phyloP scores from a whole-genome alignment of 805 yeast species.

The Monosporozyma aerobia region DNA sequence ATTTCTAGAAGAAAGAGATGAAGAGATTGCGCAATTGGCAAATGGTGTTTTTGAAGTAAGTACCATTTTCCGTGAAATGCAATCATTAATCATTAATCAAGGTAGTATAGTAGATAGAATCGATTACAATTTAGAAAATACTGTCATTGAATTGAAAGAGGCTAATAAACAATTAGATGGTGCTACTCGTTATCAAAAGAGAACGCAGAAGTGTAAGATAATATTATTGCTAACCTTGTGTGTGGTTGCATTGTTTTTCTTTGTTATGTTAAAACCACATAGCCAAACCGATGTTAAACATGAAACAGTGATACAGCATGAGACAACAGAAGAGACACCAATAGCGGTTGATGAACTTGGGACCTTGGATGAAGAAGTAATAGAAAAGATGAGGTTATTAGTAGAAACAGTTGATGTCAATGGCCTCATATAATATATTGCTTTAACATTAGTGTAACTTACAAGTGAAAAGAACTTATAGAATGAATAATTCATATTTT shows the following conservation, averaged over 20 bases:
- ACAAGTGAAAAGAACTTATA: not conserved
- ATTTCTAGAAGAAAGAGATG: conserved; percentile 54
- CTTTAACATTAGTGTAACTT: not conserved
- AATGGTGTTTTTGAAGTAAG: conserved; percentile 91
- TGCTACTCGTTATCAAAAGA: conserved; percentile 75
- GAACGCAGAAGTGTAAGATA: conserved; percentile 84
- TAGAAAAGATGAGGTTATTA: not conserved
- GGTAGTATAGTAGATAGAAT: conserved; percentile 90
- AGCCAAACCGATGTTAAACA: conserved; percentile 4
- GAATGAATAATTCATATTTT: too few species aligned
- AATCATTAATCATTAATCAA: conserved; percentile 85
- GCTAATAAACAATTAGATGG: conserved; percentile 70
- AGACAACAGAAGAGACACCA: not conserved
- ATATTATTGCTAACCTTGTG: conserved; percentile 64
- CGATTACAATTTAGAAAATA: conserved; percentile 79
- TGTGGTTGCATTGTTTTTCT: conserved; percentile 60
- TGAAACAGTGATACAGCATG: not conserved
- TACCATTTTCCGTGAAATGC: conserved; percentile 88
- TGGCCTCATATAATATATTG: not conserved
- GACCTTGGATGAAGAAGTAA: not conserved
- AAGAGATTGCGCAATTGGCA: conserved; percentile 83
- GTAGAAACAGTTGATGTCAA: not conserved
- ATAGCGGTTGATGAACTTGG: not conserved
- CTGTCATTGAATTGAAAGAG: conserved; percentile 63
- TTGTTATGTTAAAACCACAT: conserved; percentile 60